phyloP scores from a whole-genome alignment of 352 stramenopile species.

The Phytophthora boehmeriae region DNA sequence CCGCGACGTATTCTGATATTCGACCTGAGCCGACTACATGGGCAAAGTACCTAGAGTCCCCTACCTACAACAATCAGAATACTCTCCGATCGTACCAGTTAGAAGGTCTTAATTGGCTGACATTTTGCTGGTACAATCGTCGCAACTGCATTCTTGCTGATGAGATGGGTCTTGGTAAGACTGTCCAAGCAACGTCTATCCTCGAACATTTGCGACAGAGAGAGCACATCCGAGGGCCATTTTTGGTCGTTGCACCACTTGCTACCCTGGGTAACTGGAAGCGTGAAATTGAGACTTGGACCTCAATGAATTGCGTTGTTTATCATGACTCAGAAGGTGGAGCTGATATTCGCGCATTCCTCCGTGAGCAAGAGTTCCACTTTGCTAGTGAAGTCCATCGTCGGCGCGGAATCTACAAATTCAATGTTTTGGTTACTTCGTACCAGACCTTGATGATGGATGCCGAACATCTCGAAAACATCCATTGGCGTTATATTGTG shows the following conservation, averaged over 20 bases:
- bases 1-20: conserved; percentile 82
- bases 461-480: conserved; percentile 90
- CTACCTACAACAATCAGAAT: conserved; percentile 94
- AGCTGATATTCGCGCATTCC: conserved; percentile 91
- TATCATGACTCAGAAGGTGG: conserved; percentile 97
- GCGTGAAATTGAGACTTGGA: conserved; percentile 98
- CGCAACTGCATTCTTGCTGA: conserved; percentile 93
- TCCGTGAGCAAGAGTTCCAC: conserved; percentile 97
- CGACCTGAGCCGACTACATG: conserved; percentile 78
- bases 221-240: conserved; percentile 95
- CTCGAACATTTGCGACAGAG: conserved; percentile 93
- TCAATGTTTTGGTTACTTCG: conserved; percentile 98
- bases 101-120: conserved; percentile 98
- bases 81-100: conserved; percentile 97
- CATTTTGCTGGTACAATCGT: conserved; percentile 98
- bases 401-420: conserved; percentile 87
- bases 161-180: conserved; percentile 93
- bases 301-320: conserved; percentile 98
- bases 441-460: conserved; percentile 97
- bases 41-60: conserved; percentile 90
- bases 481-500: conserved; percentile 97
- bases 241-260: conserved; percentile 98
- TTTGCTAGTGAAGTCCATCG: conserved; percentile 90
- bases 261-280: conserved; percentile 99
- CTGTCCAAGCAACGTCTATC: conserved; percentile 93